Conservation (phyloP, 2,329 filamentous ascomycete species). For the Elsinoe fawcettii region DNA sequence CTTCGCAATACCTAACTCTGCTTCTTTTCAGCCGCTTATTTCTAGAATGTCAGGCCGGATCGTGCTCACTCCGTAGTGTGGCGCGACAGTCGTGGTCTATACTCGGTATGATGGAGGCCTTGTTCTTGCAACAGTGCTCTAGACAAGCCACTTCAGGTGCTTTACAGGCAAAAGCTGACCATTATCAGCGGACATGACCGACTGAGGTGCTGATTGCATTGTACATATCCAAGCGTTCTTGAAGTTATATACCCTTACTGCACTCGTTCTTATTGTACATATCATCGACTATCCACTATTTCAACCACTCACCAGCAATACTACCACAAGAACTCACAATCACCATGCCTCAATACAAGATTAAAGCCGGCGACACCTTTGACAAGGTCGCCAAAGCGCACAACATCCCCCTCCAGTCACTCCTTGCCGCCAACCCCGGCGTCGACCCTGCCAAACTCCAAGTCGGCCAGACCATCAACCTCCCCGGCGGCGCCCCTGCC, state of each 20-base stretch:
- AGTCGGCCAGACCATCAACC: constrained; percentile 7
- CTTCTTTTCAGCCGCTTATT: background rate
- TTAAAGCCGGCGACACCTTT: constrained; percentile 9
- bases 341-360: constrained; percentile 6
- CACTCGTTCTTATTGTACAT: background rate
- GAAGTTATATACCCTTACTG: background rate
- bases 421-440: constrained; percentile 6
- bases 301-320: background rate
- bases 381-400: background rate
- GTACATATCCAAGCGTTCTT: background rate
- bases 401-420: constrained; percentile 2
- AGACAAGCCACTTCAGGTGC: background rate
- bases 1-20: background rate
- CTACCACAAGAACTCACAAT: background rate
- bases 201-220: background rate
- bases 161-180: background rate
- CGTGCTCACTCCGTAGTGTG: background rate
- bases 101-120: background rate
- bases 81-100: background rate
- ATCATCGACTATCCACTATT: background rate
- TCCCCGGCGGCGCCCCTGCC: background rate
- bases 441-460: background rate
- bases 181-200: background rate
- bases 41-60: background rate
- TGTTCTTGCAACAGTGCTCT: background rate